phyloP scores from a whole-genome alignment of 2,329 filamentous ascomycete species.

The Colletotrichum sp. region DNA sequence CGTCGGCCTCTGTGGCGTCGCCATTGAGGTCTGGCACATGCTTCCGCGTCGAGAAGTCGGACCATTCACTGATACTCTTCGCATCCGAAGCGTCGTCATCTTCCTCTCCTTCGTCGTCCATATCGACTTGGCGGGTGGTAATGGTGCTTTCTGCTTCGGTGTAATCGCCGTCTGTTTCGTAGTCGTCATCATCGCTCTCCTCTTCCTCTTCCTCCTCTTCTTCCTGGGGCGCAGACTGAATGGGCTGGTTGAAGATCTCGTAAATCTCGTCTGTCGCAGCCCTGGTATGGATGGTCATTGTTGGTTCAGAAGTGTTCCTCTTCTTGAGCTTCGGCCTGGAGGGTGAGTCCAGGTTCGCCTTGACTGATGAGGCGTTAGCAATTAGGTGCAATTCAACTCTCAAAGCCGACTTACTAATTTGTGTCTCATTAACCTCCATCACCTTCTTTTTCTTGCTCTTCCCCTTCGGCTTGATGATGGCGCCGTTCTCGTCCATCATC shows the following conservation, averaged over 20 bases:
- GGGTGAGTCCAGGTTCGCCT: conserved; percentile 91
- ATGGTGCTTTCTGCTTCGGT: conserved; percentile 85
- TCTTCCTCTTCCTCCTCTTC: conserved; percentile 43
- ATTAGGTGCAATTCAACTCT: neutral
- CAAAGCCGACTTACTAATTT: conserved; percentile 74
- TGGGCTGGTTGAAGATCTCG: conserved; percentile 91
- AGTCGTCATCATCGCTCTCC: conserved; percentile 68
- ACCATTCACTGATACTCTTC: conserved; percentile 82
- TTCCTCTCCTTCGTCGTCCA: conserved; percentile 43
- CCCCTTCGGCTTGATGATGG: conserved; percentile 50
- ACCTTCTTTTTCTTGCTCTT: conserved; percentile 75
- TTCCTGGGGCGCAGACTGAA: conserved; percentile 44
- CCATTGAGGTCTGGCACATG: conserved; percentile 62
- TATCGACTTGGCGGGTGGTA: conserved; percentile 71
- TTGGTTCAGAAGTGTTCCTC: conserved; percentile 80
- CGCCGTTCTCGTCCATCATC: conserved; percentile 66
- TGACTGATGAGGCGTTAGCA: conserved; percentile 64
- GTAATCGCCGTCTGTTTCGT: conserved; percentile 77
- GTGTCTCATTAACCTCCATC: conserved; percentile 88
- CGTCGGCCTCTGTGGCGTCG: conserved; percentile 36
- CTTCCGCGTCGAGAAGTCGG: conserved; percentile 80
- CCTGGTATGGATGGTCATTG: conserved; percentile 95
- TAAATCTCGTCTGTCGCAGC: conserved; percentile 98
- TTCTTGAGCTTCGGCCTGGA: conserved; percentile 83
- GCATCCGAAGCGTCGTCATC: conserved; percentile 58